Conservation (phyloP, 257 asterid genomes). For the Gentiana macrophylla region DNA sequence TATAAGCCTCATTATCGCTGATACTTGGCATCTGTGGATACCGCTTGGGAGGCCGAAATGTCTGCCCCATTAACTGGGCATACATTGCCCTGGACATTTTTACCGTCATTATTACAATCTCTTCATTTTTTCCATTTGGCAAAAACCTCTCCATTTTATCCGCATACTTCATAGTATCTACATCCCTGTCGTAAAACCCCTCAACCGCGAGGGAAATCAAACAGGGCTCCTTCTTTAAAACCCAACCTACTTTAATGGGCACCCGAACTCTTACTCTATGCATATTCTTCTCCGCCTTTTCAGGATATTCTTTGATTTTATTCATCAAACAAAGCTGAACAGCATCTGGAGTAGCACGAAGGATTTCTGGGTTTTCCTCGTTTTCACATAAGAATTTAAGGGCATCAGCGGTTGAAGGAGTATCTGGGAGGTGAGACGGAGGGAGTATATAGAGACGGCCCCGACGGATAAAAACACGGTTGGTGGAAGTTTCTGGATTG, state of each 20-base stretch:
- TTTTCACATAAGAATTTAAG: slow-evolving; percentile 23
- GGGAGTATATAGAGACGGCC: slow-evolving; percentile 60
- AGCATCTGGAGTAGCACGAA: slow-evolving; percentile 39
- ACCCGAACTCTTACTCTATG: slow-evolving; percentile 53
- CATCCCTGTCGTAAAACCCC: slow-evolving; percentile 84
- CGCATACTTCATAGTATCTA: slow-evolving; percentile 81
- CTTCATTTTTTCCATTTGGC: slow-evolving; percentile 52
- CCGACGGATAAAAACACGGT: slow-evolving; percentile 73
- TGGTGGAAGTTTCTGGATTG: slow-evolving; percentile 60
- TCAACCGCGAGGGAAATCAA: slow-evolving; percentile 67
- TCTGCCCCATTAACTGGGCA: slow-evolving; percentile 83
- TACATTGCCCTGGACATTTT: slow-evolving; percentile 94
- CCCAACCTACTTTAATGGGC: slow-evolving; percentile 71
- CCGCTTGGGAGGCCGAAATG: slow-evolving; percentile 71
- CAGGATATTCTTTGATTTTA: slow-evolving; percentile 60
- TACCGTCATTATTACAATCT: slow-evolving; percentile 55
- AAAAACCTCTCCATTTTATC: slow-evolving; percentile 69
- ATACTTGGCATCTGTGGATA: slow-evolving; percentile 63
- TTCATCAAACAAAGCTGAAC: slow-evolving; percentile 52
- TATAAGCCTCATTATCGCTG: slow-evolving; percentile 40
- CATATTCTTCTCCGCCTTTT: slow-evolving; percentile 52
- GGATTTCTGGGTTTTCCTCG: slow-evolving; percentile 9
- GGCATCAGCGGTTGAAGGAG: slow-evolving; percentile 40
- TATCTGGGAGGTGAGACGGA: slow-evolving; percentile 23
- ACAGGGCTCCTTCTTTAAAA: slow-evolving; percentile 62